Percentiles rank a stretch among this genome's conserved stretches.
Evolutionary conservation across 148 eudicot genomes (phyloP).

Genomic region (Amaranthus palmeri): DNA sequence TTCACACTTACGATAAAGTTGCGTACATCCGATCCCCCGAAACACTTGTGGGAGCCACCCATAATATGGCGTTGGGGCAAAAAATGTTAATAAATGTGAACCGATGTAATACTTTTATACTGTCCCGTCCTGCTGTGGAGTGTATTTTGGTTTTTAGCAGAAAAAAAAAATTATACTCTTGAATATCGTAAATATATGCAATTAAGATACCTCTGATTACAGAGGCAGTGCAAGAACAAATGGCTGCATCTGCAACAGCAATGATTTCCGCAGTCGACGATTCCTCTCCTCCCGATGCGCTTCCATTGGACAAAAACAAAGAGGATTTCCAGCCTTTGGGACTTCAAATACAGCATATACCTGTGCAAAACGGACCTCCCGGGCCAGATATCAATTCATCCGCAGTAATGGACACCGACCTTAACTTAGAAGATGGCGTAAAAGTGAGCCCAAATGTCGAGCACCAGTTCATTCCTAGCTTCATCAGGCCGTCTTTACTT

Average conservation of each 20-base stretch:
- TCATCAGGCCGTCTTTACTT: slow-evolving; percentile 42
- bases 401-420: slow-evolving; percentile 58
- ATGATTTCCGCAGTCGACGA: slow-evolving; percentile 68
- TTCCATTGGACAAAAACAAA: slow-evolving; percentile 56
- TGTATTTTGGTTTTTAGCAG: not conserved
- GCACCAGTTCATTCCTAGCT: slow-evolving; percentile 88
- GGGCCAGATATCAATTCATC: slow-evolving; percentile 76
- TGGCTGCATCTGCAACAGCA: slow-evolving; percentile 43
- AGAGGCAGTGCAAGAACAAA: slow-evolving; percentile 89
- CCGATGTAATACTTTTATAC: not conserved
- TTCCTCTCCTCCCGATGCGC: slow-evolving; percentile 68
- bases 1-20: too few relatives aligned
- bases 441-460: slow-evolving; percentile 59
- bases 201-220: slow-evolving; percentile 17
- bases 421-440: slow-evolving; percentile 48
- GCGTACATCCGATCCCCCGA: too few relatives aligned
- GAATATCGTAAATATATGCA: slow-evolving; percentile 8
- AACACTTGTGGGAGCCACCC: too few relatives aligned
- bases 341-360: slow-evolving; percentile 70
- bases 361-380: slow-evolving; percentile 49
- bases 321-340: slow-evolving; percentile 65
- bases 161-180: not conserved
- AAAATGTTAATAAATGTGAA: too few relatives aligned
- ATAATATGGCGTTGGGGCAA: too few relatives aligned
- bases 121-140: not conserved